Evolutionary conservation across 352 stramenopile species (phyloP), one percentile per base, ranked within the genome.

Genomic region (Phytophthora parvispora): DNA sequence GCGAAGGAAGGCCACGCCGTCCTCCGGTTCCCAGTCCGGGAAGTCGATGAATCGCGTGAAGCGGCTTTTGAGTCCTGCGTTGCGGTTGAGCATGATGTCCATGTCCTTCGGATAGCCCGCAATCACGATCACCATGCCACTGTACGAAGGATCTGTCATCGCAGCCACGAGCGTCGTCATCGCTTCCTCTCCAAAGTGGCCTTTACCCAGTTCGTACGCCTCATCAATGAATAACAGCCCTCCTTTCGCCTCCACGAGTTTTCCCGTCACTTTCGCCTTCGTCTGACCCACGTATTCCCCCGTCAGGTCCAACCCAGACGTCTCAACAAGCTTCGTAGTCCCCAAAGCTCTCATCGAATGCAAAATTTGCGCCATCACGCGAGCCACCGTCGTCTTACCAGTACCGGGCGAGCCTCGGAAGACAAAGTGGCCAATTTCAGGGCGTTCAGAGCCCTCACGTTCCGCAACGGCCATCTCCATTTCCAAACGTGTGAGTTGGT

Each of bases 201-300:
- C 90, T 81, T 97, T 96, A 2, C 95, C 86, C 7, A 98, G 64
- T 22, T 92, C 95, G 69, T 98, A 98, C 1, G 93, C 89, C 68
- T 99, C 96, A 71, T 98, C 90, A 36, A 98, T 90, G 59, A 99
- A 99, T 6, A 99, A 67, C 47, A 99, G 84, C 20, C 91, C 95
- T 13, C 96, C 97, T 20, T 89, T 85, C 0, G 95, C 96, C 62
- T 98, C 81, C 2, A 94, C 89, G 5, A 98, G 70, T 29, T 98
- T 88, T 16, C 87, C 80, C 22, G 84, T 83, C 3, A 97, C 96
- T 59, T 95, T 96, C 32, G 83, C 87, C 58, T 98, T 93, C 2
- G 95, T 98, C 13, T 97, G 90, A 6, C 92, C 93, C 42, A 98
- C 49, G 45, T 94, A 97, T 45, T 95, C 86, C 64, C 94, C 94